phyloP scores from a whole-genome alignment of 345 rosid genomes.

The Linum trigynum region DNA sequence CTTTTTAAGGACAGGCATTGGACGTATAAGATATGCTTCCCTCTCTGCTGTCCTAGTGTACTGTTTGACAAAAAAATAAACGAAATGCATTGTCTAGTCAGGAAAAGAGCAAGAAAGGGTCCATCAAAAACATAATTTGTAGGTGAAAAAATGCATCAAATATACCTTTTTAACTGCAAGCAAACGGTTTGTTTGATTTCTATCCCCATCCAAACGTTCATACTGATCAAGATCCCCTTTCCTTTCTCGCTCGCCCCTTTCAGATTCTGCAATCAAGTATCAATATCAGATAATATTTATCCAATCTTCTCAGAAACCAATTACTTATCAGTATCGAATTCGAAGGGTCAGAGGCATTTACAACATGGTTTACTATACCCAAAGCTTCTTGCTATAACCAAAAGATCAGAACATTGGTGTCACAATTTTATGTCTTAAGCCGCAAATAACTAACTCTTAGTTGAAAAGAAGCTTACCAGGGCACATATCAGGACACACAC shows the following conservation, averaged over 20 bases:
- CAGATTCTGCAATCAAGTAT: slow-evolving; percentile 50
- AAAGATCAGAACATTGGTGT: background rate
- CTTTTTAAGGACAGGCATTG: slow-evolving; percentile 76
- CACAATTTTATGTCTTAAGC: background rate
- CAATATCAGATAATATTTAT: background rate
- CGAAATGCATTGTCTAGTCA: slow-evolving; percentile 17
- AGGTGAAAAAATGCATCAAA: background rate
- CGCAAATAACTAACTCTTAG: background rate
- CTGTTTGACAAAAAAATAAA: slow-evolving; percentile 34
- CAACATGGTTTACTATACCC: background rate
- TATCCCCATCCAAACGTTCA: slow-evolving; percentile 89
- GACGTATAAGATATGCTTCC: slow-evolving; percentile 81
- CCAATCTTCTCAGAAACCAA: background rate
- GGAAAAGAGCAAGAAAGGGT: background rate
- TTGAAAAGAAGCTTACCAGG: slow-evolving; percentile 49
- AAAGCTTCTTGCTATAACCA: background rate
- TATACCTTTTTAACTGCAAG: slow-evolving; percentile 88
- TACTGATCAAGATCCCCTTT: slow-evolving; percentile 95
- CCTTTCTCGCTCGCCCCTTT: slow-evolving; percentile 88
- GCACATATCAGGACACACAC: slow-evolving; percentile 86
- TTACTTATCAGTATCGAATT: background rate
- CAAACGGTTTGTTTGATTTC: slow-evolving; percentile 73
- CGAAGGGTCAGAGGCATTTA: background rate
- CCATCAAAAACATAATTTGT: background rate
- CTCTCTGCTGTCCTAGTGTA: slow-evolving; percentile 91